Evolutionary conservation across 169 alveolate species (phyloP).

Genomic region (Hammondia hammondi): DNA sequence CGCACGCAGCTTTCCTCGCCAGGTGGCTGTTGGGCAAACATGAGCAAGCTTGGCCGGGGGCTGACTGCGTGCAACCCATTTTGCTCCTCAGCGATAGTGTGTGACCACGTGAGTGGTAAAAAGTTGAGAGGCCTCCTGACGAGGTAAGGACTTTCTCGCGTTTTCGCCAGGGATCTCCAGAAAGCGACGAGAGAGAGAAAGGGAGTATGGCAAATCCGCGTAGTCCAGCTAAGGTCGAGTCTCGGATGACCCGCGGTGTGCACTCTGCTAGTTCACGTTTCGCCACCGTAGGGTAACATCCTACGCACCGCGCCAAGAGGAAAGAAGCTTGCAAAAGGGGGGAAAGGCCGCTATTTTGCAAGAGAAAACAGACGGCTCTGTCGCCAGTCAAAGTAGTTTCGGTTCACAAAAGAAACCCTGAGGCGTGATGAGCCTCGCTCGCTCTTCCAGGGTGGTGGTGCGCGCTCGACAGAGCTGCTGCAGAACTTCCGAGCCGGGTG

Average conservation of each 20-base stretch:
- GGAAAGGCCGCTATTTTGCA: neutral
- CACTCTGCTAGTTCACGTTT: neutral
- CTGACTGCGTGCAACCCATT: slow-evolving; percentile 14
- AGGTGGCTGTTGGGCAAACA: neutral
- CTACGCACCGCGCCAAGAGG: neutral
- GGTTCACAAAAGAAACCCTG: neutral
- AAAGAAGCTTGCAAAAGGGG: neutral
- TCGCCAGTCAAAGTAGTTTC: neutral
- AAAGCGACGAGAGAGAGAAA: neutral
- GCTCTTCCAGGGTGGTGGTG: neutral
- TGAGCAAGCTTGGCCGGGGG: slow-evolving; percentile 21
- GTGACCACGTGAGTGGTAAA: neutral
- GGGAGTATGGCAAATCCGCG: too few species aligned
- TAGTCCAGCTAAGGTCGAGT: too few species aligned
- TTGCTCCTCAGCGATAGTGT: neutral
- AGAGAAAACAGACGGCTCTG: too few species aligned
- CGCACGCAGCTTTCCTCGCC: slow-evolving; percentile 8
- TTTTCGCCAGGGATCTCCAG: neutral
- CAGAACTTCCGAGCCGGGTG: too few species aligned
- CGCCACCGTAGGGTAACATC: neutral
- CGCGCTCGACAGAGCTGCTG: neutral
- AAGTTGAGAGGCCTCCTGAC: neutral
- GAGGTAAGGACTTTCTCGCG: neutral
- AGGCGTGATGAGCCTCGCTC: neutral
- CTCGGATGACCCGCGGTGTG: neutral